Evolutionary conservation across 352 stramenopile genomes (phyloP), one percentile per base, ranked within the genome.

Genomic region (Phytophthora capsici): DNA sequence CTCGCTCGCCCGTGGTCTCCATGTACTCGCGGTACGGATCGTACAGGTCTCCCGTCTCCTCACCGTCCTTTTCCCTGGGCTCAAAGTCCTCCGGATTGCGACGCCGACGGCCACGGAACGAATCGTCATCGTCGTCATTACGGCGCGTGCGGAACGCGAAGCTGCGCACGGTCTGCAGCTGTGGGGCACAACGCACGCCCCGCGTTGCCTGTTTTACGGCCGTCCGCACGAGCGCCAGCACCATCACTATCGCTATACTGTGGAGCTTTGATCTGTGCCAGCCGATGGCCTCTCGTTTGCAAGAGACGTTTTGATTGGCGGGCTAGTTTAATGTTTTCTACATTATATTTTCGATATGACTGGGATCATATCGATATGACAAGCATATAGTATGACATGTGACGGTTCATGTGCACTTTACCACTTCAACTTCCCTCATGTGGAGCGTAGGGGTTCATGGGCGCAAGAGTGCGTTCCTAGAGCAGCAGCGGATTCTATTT

Each of bases 1-100:
- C 83, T 50, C 59, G 79, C 64, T 77, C 78, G 36, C 75, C 80
- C 63, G 82, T 88, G 28, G 72, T 82, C 60, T 94, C 81, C 77
- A 92, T 82, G 75, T 92, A 94, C 54, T 86, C 66, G 73, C 88
- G 81, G 77, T 94, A 94, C 50, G 86, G 86, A 69, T 94, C 86
- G 60, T 94, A 94, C 46, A 94, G 71, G 43, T 69, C 75, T 34
- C 78, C 73, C 2, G 60, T 67, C 34, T 84, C 65, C 12, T 60
- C 53, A 1, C 57, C 46, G 14, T 43, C 14, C 19, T 50, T 41
- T 17, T 55, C 46, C 23, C 60, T 50, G 8, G 43, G 23, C 43
- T 77, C 59, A 8, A 57, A 46, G 45, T 73, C 62, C 50, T 71
- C 45, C 3, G 28, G 20, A 14, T 67, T 65, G 49, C 67, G 62